Base-by-base conservation (phyloP, 1,284 basidiomycete species). In the Thelephora terrestris region DNA sequence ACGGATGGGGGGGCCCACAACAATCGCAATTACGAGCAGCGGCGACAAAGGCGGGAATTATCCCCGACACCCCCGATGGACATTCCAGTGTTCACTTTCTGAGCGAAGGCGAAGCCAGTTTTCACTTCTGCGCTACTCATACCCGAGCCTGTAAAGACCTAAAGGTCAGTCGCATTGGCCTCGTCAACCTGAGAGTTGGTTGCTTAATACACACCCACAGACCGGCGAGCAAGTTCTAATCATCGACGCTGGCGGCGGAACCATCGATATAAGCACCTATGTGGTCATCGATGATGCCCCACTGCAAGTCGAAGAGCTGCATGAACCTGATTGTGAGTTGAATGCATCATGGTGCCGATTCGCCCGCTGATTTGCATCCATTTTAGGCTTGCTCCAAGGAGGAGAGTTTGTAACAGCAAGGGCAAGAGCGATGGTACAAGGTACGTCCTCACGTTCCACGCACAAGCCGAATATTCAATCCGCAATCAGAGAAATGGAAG, bases 321-420 rank as follows among this genome's bases (percentile, higher is more conserved):
- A 14, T 29, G 10, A 9, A 14, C 4, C 21, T 9, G 25, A 18
- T 37, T 7, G 14, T 25, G 86, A 87, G 85, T 82, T 34, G n/a
- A n/a, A n/a, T n/a, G n/a, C n/a, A 2, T 45, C 48, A 18, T 40
- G 38, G 18, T 85, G 86, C 79, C 76, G 78, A 3, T 70, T 86
- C 39, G 75, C 75, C 12, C 68, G 74, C 20, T 7, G 9, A 85
- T 87, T 54, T 82, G 87, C 29, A 25, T 7, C 16, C 37, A 29
- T 10, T 61, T 84, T 88, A 68, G 68, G 68, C 48, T 58, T 60
- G 12, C 52, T 68, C 12, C 60, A 67, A 45, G 68, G 66, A n/a
- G 59, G 67, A 14, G 61, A 66, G 0, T 64, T 73, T 38, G 74
- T 78, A 1, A 75, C 69, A 2, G 58, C 57, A 12, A 63, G 67